Percentiles rank a stretch among this genome's conserved stretches.
Evolutionary conservation across 1,284 basidiomycete species (phyloP).

Genomic region (Tilletiaria anomala): DNA sequence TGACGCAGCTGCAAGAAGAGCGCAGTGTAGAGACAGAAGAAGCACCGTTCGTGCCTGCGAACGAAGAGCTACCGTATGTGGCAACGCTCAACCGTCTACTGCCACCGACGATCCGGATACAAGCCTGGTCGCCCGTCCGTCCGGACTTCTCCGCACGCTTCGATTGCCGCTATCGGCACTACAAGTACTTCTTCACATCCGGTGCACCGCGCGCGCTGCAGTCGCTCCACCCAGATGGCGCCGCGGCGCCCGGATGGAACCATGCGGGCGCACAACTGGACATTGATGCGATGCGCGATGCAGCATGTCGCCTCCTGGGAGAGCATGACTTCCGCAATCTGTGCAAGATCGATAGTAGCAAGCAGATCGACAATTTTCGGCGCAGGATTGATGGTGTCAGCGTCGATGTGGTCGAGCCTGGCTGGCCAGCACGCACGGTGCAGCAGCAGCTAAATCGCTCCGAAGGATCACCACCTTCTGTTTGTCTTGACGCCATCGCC

Average conservation of each 20-base stretch:
- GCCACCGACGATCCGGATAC: constrained; percentile 73
- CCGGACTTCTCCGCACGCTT: constrained; percentile 71
- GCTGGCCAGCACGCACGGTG: background rate
- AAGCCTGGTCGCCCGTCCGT: constrained; percentile 86
- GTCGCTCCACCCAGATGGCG: constrained; percentile 3
- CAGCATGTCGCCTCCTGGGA: constrained; percentile 59
- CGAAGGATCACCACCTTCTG: background rate
- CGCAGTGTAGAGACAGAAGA: background rate
- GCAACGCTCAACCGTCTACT: constrained; percentile 75
- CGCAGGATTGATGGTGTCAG: constrained; percentile 54
- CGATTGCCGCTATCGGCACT: constrained; percentile 74
- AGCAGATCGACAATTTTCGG: constrained; percentile 71
- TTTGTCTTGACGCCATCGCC: background rate
- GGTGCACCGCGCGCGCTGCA: constrained; percentile 18
- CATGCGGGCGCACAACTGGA: constrained; percentile 13
- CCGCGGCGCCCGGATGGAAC: background rate
- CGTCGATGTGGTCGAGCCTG: constrained; percentile 42
- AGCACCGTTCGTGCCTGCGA: constrained; percentile 2
- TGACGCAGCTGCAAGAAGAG: background rate
- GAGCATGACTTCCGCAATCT: constrained; percentile 93
- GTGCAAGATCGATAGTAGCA: constrained; percentile 83
- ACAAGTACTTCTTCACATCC: constrained; percentile 74
- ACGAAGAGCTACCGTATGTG: constrained; percentile 59
- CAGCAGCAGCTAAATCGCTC: background rate
- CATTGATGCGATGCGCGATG: constrained; percentile 56